Evolutionary conservation across 768 basidiomycete species (phyloP).

Genomic region (Suillus variegatus): DNA sequence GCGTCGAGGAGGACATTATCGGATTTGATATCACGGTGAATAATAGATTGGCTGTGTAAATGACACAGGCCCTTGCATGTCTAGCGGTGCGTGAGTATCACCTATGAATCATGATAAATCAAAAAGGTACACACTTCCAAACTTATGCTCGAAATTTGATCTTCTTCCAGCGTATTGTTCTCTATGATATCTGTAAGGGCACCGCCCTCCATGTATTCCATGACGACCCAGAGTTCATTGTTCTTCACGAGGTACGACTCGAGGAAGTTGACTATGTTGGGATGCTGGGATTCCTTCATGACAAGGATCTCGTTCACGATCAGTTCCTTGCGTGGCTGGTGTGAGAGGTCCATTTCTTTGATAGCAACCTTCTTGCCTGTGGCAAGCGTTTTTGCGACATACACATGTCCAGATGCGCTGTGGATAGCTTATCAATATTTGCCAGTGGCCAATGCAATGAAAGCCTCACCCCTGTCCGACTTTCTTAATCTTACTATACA

Average conservation of each 20-base stretch:
- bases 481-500: constrained; percentile 98
- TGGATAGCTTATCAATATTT: constrained; percentile 13
- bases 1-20: constrained; percentile 95
- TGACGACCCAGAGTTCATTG: constrained; percentile 94
- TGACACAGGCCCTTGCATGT: constrained; percentile 96
- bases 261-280: constrained; percentile 95
- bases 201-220: constrained; percentile 99
- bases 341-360: constrained; percentile 97
- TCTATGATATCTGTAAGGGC: constrained; percentile 98
- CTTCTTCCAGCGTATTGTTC: constrained; percentile 92
- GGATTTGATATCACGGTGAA: constrained; percentile 96
- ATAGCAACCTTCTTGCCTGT: constrained; percentile 91
- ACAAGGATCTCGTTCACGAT: constrained; percentile 98
- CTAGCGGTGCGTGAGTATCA: constrained; percentile 38
- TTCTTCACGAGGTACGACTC: constrained; percentile 88
- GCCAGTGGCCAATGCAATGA: constrained; percentile 3
- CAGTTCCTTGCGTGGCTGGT: constrained; percentile 95
- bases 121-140: constrained; percentile 66
- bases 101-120: not conserved
- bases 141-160: constrained; percentile 91
- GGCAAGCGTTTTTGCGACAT: constrained; percentile 88
- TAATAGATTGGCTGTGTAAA: constrained; percentile 90
- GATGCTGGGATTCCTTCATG: constrained; percentile 98
- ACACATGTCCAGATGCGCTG: constrained; percentile 97
- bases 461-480: constrained; percentile 92